phyloP scores from a whole-genome alignment of 192 early-diverging fungal species.

The Coemansia furcata region DNA sequence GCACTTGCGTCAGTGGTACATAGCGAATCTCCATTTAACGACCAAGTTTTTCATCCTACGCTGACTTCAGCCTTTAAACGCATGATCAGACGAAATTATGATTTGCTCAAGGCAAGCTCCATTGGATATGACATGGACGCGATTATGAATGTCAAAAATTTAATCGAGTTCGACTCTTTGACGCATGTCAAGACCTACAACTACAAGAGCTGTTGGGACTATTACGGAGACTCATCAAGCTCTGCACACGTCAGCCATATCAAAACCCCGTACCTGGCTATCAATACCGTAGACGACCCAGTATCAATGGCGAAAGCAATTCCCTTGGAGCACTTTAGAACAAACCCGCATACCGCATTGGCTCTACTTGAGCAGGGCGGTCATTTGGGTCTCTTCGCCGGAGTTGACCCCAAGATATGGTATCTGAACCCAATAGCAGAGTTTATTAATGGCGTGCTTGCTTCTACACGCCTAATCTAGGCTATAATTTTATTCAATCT shows the following conservation, averaged over 20 bases:
- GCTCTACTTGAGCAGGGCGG: conserved; percentile 73
- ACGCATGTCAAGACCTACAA: conserved; percentile 62
- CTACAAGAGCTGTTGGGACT: conserved; percentile 74
- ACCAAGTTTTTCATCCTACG: conserved; percentile 43
- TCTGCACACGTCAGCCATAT: conserved; percentile 51
- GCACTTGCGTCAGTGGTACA: conserved; percentile 23
- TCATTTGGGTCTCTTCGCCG: conserved; percentile 73
- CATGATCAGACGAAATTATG: conserved; percentile 20
- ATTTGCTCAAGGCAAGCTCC: conserved; percentile 34
- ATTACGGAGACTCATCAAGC: conserved; percentile 58
- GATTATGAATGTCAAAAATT: conserved; percentile 49
- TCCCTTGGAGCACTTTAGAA: conserved; percentile 61
- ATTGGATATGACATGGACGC: conserved; percentile 40
- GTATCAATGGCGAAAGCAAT: conserved; percentile 58
- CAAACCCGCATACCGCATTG: conserved; percentile 72
- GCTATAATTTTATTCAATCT: neutral
- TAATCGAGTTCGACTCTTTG: conserved; percentile 73
- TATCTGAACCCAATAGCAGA: conserved; percentile 57
- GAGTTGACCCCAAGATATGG: conserved; percentile 33
- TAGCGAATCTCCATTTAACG: conserved; percentile 9
- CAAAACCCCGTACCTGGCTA: conserved; percentile 67
- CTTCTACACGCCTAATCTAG: neutral
- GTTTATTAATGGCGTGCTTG: conserved; percentile 17
- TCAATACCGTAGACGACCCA: conserved; percentile 79
- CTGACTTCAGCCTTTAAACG: conserved; percentile 47